Percentiles rank a stretch among this genome's conserved stretches.
These are phyloP conservation scores for Cercospora sp. DNA, from an alignment of 2,329 filamentous ascomycete species.

Conservation along the genomic window DNA sequence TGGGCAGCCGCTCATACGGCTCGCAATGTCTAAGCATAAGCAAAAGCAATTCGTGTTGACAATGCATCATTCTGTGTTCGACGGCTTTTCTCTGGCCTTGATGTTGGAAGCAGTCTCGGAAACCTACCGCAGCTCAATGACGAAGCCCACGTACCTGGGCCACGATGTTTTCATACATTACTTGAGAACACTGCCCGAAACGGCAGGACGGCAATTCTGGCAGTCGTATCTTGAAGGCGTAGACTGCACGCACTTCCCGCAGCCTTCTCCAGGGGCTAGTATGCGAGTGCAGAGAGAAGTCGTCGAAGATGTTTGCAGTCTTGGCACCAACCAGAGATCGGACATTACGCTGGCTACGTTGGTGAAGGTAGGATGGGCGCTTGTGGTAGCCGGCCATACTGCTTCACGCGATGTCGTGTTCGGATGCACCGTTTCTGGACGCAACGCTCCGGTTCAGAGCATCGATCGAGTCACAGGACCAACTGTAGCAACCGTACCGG, in stretches of 20 bases:
- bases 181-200: neutral
- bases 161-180: neutral
- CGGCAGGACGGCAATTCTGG: neutral
- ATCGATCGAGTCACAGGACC: neutral
- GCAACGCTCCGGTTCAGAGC: neutral
- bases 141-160: neutral
- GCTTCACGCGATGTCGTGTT: neutral
- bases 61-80: neutral
- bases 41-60: neutral
- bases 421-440: neutral
- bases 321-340: neutral
- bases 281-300: neutral
- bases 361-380: neutral
- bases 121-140: neutral
- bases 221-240: neutral
- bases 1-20: neutral
- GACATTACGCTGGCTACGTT: neutral
- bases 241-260: neutral
- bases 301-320: neutral
- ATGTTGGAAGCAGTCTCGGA: neutral
- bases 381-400: neutral
- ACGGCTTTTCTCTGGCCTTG: neutral
- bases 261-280: neutral
- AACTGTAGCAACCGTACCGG: neutral
- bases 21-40: neutral